Conservation (phyloP, 192 early-diverging fungal species). For the Podila epigama region DNA sequence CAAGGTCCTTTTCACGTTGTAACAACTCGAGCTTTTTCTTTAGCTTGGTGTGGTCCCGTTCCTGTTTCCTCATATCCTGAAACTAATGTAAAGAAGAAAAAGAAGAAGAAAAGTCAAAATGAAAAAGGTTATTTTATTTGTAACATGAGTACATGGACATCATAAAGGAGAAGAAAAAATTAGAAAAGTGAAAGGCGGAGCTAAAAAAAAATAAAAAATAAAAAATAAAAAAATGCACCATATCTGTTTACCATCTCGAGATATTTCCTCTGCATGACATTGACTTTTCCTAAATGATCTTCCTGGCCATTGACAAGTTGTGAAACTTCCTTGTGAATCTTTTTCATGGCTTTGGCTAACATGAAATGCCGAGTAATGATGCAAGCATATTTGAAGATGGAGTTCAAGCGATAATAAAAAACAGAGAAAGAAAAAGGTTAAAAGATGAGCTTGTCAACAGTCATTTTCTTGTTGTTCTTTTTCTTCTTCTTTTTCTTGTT, state of each 20-base stretch:
- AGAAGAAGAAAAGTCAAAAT: background rate
- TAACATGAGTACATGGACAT: no score
- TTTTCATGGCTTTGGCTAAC: conserved; percentile 68
- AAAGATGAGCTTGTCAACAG: background rate
- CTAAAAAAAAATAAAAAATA: no score
- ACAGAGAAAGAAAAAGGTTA: background rate
- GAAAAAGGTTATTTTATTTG: no score
- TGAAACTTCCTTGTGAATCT: conserved; percentile 61
- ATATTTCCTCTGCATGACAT: conserved; percentile 60
- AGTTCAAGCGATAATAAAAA: background rate
- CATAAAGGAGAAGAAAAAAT: no score
- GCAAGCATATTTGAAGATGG: background rate
- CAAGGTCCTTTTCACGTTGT: conserved; percentile 60
- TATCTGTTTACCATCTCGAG: conserved; percentile 67
- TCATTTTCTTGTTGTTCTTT: background rate
- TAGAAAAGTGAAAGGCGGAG: no score
- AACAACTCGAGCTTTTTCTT: conserved; percentile 56
- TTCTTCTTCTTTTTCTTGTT: background rate
- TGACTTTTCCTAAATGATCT: conserved; percentile 53
- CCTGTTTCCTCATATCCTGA: conserved; percentile 65
- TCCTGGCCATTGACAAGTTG: conserved; percentile 57
- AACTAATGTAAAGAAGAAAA: conserved; percentile 43
- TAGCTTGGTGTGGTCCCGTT: conserved; percentile 56
- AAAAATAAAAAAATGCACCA: no score
- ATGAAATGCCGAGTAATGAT: no score